Evolutionary conservation across 495 filamentous ascomycete genomes (phyloP).

Genomic region (Podospora conica): DNA sequence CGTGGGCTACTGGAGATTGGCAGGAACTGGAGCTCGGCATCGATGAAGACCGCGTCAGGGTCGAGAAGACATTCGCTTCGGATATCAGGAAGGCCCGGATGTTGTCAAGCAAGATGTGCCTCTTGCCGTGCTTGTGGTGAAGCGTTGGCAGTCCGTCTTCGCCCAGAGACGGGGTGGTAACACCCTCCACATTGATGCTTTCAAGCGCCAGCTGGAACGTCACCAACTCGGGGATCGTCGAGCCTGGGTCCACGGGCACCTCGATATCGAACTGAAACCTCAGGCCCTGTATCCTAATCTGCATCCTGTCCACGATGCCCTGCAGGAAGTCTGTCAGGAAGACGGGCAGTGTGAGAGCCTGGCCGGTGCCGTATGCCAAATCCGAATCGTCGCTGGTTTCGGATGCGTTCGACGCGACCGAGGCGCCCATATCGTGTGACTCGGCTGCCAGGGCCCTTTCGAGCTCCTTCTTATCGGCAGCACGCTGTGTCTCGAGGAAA

Average conservation of each 20-base stretch:
- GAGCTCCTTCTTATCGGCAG: slow-evolving; percentile 65
- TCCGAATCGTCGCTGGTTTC: slow-evolving; percentile 55
- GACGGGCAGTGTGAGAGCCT: slow-evolving; percentile 64
- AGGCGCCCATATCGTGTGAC: slow-evolving; percentile 56
- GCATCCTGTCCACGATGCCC: slow-evolving; percentile 72
- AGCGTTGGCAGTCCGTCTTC: slow-evolving; percentile 26
- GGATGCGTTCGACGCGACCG: slow-evolving; percentile 48
- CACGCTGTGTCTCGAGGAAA: slow-evolving; percentile 76
- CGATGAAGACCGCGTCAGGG: slow-evolving; percentile 53
- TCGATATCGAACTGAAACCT: slow-evolving; percentile 55
- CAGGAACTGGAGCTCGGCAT: slow-evolving; percentile 56
- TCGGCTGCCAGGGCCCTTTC: slow-evolving; percentile 67
- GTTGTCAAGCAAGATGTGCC: slow-evolving; percentile 55
- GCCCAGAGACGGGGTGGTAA: slow-evolving; percentile 38
- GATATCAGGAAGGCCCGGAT: slow-evolving; percentile 63
- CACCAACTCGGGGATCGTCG: slow-evolving; percentile 46
- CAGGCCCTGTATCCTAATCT: slow-evolving; percentile 58
- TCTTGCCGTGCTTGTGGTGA: slow-evolving; percentile 53
- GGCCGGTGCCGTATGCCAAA: slow-evolving; percentile 61
- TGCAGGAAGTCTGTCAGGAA: slow-evolving; percentile 80
- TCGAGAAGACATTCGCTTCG: slow-evolving; percentile 66
- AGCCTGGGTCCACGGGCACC: slow-evolving; percentile 54
- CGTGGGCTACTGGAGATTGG: slow-evolving; percentile 30
- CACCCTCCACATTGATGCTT: slow-evolving; percentile 59
- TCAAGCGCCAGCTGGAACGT: slow-evolving; percentile 61